Evolutionary conservation across 2,329 filamentous ascomycete genomes (phyloP).

Genomic region (Aspergillus fijiensis): DNA sequence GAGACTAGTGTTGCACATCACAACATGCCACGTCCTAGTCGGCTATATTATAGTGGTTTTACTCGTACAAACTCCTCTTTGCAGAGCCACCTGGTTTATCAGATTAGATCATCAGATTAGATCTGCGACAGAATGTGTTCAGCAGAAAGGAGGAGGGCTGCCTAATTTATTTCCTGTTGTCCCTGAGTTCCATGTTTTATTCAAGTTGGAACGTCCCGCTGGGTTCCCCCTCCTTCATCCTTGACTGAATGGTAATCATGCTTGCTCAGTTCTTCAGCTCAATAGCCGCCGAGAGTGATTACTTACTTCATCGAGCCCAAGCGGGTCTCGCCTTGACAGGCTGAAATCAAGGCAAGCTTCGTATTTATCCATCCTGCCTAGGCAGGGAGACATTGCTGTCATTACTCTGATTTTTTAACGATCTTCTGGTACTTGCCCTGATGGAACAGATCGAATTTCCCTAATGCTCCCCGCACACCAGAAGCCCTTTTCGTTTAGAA

Average conservation of each 20-base stretch:
- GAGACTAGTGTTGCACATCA: too few relatives aligned
- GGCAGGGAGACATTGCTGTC: background rate
- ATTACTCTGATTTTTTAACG: background rate
- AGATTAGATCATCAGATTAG: constrained; percentile 31
- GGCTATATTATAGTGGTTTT: too few relatives aligned
- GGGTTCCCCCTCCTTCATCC: background rate
- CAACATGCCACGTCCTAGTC: too few relatives aligned
- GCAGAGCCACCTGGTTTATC: constrained; percentile 10
- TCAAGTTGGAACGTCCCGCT: background rate
- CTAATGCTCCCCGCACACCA: too few relatives aligned
- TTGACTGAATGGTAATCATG: background rate
- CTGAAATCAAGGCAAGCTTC: background rate
- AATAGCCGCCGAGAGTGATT: too few relatives aligned
- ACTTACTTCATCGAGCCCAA: background rate
- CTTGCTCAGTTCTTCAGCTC: background rate
- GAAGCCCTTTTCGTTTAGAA: too few relatives aligned
- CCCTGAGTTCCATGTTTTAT: background rate
- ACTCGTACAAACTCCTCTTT: too few relatives aligned
- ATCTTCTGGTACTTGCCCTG: background rate
- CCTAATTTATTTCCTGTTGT: background rate
- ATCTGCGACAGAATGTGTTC: constrained; percentile 2
- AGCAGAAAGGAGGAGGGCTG: background rate
- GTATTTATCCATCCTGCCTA: background rate
- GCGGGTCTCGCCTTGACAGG: background rate
- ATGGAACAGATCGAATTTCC: too few relatives aligned